Evolutionary conservation across 2,329 filamentous ascomycete genomes (phyloP), one percentile per base, ranked within the genome.

Genomic region (Ophiostoma angusticollis): DNA sequence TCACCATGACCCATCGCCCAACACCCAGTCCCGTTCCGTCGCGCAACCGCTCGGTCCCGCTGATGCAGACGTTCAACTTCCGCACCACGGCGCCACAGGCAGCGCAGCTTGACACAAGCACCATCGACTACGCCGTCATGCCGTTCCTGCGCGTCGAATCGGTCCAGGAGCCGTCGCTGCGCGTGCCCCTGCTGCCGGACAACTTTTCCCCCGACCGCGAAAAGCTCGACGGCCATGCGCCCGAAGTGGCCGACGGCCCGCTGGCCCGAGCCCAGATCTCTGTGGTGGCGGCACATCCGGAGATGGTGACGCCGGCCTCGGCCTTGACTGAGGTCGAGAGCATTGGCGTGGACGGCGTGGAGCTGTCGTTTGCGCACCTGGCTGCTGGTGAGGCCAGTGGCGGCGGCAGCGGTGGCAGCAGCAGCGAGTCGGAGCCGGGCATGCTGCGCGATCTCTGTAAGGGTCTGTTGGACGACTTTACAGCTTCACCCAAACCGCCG

Each of bases 1-100:
- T 68, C 46, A 62, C 62, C 38, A 67, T 64, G 44, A 58, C 62
- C 40, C 65, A 69, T 52, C 64, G 65, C 38, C 65, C 67, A 35
- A 62, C 61, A 8, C 60, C 63, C 18, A 60, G 61, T 40, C 63
- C 65, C 35, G 35, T 44, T 45, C 58, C 58, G 50, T 45, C 63
- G 49, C 48, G 59, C 54, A 56, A 59, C 52, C 64, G 64, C 47
- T 58, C 59, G 42, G 59, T 68, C 50, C 74, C 72, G 29, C 58
- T 78, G 40, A 78, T 79, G 74, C 74, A 79, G 59, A 72, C 69
- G 52, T 78, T 79, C 61, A 72, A 67, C 53, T 78, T 78, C 61
- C 61, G 62, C 50, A 64, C 65, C 17, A 63, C 67, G 14, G 57
- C 63, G 3, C 54, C 67, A 13, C 49, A 56, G 9, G 51, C 59